Evolutionary conservation across 257 asterid species (phyloP).

Genomic region (Scutellaria galericulata): DNA sequence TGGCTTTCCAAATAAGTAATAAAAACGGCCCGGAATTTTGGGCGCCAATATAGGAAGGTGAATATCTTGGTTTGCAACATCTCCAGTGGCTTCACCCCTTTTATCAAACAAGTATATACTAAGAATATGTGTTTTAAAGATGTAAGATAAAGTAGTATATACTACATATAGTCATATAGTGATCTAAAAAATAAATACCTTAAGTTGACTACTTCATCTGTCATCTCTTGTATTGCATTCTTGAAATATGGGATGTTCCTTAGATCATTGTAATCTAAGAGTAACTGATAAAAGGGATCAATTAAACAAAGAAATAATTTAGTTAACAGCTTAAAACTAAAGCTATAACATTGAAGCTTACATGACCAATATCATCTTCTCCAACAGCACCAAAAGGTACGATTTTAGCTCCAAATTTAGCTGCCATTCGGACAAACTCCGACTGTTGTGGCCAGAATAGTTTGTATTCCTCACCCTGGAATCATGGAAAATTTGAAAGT

Average conservation of each 20-base stretch:
- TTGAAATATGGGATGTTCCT: slow-evolving; percentile 65
- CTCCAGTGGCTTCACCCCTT: slow-evolving; percentile 64
- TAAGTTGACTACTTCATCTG: slow-evolving; percentile 57
- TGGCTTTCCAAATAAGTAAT: slow-evolving; percentile 80
- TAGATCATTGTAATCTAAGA: slow-evolving; percentile 74
- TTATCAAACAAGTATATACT: not conserved
- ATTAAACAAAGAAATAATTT: not conserved
- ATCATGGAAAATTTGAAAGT: too few species aligned
- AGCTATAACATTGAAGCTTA: slow-evolving; percentile 35
- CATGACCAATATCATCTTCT: slow-evolving; percentile 85
- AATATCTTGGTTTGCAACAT: slow-evolving; percentile 72
- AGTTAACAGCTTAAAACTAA: too few species aligned
- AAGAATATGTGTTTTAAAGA: too few species aligned
- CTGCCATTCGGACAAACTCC: slow-evolving; percentile 93
- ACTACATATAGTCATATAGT: too few species aligned
- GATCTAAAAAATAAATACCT: slow-evolving; percentile 46
- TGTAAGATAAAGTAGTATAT: slow-evolving; percentile 18
- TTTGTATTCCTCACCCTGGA: slow-evolving; percentile 88
- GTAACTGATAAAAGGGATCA: slow-evolving; percentile 46
- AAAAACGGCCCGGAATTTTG: slow-evolving; percentile 82
- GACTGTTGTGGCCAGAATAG: slow-evolving; percentile 89
- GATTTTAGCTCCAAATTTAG: slow-evolving; percentile 87
- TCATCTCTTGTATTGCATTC: slow-evolving; percentile 50
- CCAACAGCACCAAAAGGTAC: slow-evolving; percentile 89
- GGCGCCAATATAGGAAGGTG: slow-evolving; percentile 73